Evolutionary conservation across 768 basidiomycete species (phyloP).

Genomic region (Cystofilobasidium capitatum): DNA sequence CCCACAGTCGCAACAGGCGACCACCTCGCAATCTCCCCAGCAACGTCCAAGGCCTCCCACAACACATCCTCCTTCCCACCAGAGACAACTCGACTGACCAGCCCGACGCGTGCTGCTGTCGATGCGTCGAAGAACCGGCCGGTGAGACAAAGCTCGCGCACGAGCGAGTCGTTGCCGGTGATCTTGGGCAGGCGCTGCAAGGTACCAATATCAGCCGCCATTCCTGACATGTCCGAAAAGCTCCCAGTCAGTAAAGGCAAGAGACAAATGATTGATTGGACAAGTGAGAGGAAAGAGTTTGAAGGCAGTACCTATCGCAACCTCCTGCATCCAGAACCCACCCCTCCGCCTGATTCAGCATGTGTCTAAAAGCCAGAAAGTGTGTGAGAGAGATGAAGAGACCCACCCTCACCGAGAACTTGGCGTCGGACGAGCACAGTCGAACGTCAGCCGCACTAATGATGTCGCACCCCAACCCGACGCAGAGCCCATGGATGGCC

Average conservation of each 20-base stretch:
- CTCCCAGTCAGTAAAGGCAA: constrained; percentile 50
- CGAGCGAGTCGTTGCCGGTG: constrained; percentile 60
- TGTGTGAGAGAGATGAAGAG: neutral
- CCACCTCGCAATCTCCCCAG: constrained; percentile 54
- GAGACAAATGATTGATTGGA: too few relatives aligned
- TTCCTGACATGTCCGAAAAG: too few relatives aligned
- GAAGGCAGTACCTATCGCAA: constrained; percentile 18
- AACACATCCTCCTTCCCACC: constrained; percentile 62
- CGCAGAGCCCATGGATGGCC: constrained; percentile 62
- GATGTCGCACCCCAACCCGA: constrained; percentile 70
- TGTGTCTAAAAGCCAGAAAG: neutral
- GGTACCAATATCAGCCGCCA: constrained; percentile 81
- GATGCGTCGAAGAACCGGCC: constrained; percentile 57
- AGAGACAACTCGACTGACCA: constrained; percentile 61
- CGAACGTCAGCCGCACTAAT: constrained; percentile 68
- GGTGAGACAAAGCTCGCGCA: constrained; percentile 65
- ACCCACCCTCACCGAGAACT: constrained; percentile 64
- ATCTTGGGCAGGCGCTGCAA: constrained; percentile 72
- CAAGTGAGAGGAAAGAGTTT: too few relatives aligned
- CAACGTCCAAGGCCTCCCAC: constrained; percentile 41
- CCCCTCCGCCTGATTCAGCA: neutral
- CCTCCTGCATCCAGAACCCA: constrained; percentile 4
- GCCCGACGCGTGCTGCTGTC: constrained; percentile 60
- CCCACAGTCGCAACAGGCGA: constrained; percentile 68
- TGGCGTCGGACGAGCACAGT: constrained; percentile 50